phyloP scores from a whole-genome alignment of 2,329 filamentous ascomycete species.

The Tolypocladium guangdongense region DNA sequence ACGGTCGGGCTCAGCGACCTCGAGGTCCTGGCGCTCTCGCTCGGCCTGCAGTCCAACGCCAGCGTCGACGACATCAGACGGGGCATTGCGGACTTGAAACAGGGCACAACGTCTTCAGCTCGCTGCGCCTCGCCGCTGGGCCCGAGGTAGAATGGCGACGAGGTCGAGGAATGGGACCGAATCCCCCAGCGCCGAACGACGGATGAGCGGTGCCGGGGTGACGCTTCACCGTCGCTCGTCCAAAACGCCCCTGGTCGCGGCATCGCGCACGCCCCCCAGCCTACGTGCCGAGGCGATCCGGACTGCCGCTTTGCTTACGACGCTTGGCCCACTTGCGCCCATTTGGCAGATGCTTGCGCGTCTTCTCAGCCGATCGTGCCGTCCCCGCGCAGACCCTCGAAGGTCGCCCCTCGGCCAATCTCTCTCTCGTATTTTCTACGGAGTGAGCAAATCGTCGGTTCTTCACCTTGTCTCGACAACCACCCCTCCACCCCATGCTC shows the following conservation, averaged over 20 bases:
- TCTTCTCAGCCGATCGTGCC: neutral
- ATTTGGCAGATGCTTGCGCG: neutral
- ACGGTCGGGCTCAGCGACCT: conserved; percentile 17
- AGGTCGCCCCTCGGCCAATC: neutral
- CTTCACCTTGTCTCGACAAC: neutral
- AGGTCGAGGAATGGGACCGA: neutral
- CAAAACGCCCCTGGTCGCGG: neutral
- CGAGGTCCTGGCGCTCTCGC: conserved; percentile 21
- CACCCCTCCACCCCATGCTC: neutral
- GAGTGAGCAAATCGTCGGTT: neutral
- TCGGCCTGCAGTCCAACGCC: conserved; percentile 23
- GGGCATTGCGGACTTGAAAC: conserved; percentile 20
- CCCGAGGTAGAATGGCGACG: neutral
- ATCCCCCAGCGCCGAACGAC: neutral
- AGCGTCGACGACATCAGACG: conserved; percentile 23
- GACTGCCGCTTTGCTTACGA: neutral
- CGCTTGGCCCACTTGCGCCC: neutral
- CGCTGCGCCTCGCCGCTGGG: neutral
- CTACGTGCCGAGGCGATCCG: neutral
- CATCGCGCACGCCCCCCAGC: neutral
- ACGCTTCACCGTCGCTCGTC: neutral
- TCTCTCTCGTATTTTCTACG: neutral
- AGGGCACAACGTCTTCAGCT: conserved; percentile 1
- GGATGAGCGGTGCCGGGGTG: neutral
- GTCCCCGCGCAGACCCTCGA: neutral